Evolutionary conservation across 1,139 yeast species (phyloP).

Genomic region (Geotrichum reessii): DNA sequence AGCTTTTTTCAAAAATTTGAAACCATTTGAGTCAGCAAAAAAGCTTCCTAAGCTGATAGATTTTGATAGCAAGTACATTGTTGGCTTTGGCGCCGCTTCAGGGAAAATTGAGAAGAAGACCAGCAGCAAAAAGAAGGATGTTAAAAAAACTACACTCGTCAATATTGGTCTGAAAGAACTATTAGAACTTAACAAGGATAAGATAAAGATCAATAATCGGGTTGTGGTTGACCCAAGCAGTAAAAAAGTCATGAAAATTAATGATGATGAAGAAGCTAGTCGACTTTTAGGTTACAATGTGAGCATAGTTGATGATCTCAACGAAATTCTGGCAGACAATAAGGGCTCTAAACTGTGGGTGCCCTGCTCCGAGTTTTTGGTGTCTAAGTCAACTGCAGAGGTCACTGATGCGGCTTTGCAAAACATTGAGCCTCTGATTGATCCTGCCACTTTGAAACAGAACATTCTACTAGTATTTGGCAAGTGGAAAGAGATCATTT

Average conservation of each 20-base stretch:
- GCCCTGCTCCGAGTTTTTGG: constrained; percentile 1
- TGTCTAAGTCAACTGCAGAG: neutral
- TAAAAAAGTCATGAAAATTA: neutral
- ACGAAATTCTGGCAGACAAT: neutral
- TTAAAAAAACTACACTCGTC: neutral
- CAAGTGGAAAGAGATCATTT: constrained; percentile 1
- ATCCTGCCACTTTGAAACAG: neutral
- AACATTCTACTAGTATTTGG: constrained; percentile 3
- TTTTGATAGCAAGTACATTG: neutral
- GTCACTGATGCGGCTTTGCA: neutral
- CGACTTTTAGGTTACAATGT: neutral
- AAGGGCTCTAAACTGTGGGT: neutral
- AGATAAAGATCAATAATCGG: neutral
- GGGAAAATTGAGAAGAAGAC: constrained; percentile 1
- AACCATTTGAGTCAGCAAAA: neutral
- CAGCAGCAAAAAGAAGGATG: neutral
- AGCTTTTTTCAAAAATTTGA: neutral
- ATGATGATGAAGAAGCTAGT: neutral
- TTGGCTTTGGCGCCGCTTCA: neutral
- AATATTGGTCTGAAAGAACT: constrained; percentile 2
- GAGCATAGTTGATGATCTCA: neutral
- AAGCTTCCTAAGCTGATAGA: constrained; percentile 1
- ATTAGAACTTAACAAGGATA: neutral
- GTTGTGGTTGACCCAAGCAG: neutral
- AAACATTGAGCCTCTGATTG: neutral